A percentile compares a stretch with the other conserved stretches of the same genome.
phyloP scores from a whole-genome alignment of 2,329 filamentous ascomycete species.

The Dactylonectria macrodidyma region DNA sequence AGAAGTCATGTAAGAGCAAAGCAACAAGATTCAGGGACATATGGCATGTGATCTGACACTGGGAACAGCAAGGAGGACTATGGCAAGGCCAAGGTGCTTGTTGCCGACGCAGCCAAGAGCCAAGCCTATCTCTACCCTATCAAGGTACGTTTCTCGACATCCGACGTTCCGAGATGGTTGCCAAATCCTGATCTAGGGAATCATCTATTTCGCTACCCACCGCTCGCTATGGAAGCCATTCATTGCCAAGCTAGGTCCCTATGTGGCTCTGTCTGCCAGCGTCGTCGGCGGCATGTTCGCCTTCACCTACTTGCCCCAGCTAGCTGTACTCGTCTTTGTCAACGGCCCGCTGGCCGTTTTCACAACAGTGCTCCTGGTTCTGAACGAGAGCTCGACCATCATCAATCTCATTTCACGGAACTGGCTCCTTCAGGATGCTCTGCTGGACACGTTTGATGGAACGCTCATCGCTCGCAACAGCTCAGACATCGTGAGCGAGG shows the following conservation, averaged over 20 bases:
- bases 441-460: conserved; percentile 92
- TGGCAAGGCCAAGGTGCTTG: conserved; percentile 73
- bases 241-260: conserved; percentile 69
- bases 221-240: conserved; percentile 72
- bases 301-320: conserved; percentile 88
- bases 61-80: conserved; percentile 76
- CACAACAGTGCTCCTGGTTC: conserved; percentile 78
- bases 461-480: conserved; percentile 68
- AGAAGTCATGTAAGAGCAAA: conserved; percentile 61
- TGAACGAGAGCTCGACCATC: conserved; percentile 73
- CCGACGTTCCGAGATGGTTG: conserved; percentile 1
- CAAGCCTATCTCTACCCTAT: conserved; percentile 90
- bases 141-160: conserved; percentile 61
- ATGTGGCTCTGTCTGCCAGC: conserved; percentile 77
- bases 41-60: conserved; percentile 23
- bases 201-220: conserved; percentile 72
- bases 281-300: conserved; percentile 88
- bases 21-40: not conserved
- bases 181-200: conserved; percentile 60
- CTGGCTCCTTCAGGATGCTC: conserved; percentile 84
- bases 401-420: conserved; percentile 73
- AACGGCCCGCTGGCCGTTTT: conserved; percentile 87
- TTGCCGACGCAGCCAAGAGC: conserved; percentile 80
- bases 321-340: conserved; percentile 85
- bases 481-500: conserved; percentile 77